A percentile compares a stretch with the other conserved stretches of the same genome.
Conservation (phyloP, 495 filamentous ascomycete species). For the Lentithecium fluviatile region DNA sequence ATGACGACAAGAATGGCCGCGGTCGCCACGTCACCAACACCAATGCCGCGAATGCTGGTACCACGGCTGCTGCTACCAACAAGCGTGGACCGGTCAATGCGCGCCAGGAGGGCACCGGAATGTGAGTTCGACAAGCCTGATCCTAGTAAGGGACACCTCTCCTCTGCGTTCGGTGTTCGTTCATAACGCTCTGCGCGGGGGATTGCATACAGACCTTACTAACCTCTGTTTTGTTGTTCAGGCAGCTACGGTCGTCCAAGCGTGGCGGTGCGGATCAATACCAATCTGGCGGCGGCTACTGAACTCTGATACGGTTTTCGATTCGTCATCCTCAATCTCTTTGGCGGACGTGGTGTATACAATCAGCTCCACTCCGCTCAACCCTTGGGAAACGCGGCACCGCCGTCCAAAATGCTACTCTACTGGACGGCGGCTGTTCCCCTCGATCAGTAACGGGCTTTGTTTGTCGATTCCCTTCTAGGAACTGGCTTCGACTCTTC, state of each 20-base stretch:
- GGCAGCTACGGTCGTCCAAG: slow-evolving; percentile 48
- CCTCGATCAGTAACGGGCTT: slow-evolving; percentile 30
- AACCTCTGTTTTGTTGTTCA: slow-evolving; percentile 37
- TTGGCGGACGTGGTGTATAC: slow-evolving; percentile 19
- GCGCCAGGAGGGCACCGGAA: slow-evolving; percentile 80
- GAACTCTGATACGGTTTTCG: slow-evolving; percentile 35
- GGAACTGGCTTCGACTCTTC: slow-evolving; percentile 28
- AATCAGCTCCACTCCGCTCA: slow-evolving; percentile 21
- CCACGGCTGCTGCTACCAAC: slow-evolving; percentile 50
- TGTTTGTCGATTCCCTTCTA: slow-evolving; percentile 28
- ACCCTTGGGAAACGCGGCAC: slow-evolving; percentile 41
- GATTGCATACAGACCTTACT: slow-evolving; percentile 51
- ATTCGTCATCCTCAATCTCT: slow-evolving; percentile 34
- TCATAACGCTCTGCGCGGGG: slow-evolving; percentile 72
- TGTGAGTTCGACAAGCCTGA: slow-evolving; percentile 90
- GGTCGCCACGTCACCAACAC: slow-evolving; percentile 49
- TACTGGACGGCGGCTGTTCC: slow-evolving; percentile 31
- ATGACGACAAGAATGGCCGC: slow-evolving; percentile 69
- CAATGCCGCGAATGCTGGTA: slow-evolving; percentile 58
- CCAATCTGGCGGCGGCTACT: slow-evolving; percentile 39
- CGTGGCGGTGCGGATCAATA: slow-evolving; percentile 42
- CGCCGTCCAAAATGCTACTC: slow-evolving; percentile 33
- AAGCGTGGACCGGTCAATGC: slow-evolving; percentile 44
- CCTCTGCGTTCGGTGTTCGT: slow-evolving; percentile 82
- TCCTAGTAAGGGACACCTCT: slow-evolving; percentile 91